Conservation (phyloP, 73 alveolate genomes). For the Paramecium bursaria region DNA sequence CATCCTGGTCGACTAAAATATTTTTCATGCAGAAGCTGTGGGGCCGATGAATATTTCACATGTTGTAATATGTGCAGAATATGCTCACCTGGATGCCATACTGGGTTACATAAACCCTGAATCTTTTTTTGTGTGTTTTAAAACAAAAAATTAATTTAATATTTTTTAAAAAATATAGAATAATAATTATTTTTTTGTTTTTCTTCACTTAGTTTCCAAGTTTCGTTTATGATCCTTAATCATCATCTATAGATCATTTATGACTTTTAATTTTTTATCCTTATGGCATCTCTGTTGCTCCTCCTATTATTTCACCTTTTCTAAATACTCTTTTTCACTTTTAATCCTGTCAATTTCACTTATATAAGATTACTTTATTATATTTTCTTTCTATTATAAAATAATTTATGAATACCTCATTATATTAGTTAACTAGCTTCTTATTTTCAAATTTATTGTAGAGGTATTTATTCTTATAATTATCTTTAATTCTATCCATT, state of each 20-base stretch:
- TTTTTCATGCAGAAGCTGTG: conserved; percentile 87
- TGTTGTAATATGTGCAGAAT: conserved; percentile 82
- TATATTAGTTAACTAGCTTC: conserved; percentile 2
- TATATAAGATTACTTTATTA: background rate
- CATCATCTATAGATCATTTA: conserved; percentile 39
- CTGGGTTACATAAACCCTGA: conserved; percentile 68
- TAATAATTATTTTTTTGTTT: conserved; percentile 6
- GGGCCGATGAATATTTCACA: conserved; percentile 83
- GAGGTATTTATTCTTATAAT: conserved; percentile 49
- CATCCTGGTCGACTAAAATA: conserved; percentile 89
- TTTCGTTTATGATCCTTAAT: conserved; percentile 33
- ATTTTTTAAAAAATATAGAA: too few species aligned
- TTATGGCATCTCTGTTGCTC: conserved; percentile 11
- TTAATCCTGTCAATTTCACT: conserved; percentile 28
- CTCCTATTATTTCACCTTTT: conserved; percentile 5
- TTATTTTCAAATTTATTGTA: conserved; percentile 29
- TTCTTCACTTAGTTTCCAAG: conserved; percentile 14
- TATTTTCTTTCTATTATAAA: conserved; percentile 42
- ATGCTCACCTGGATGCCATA: conserved; percentile 81
- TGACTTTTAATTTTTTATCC: conserved; percentile 55
- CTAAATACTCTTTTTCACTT: conserved; percentile 40
- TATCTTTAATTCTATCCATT: conserved; percentile 23
- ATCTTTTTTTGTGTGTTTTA: too few species aligned
- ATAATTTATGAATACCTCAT: conserved; percentile 17
- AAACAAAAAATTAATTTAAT: too few species aligned